Percentiles rank a stretch among this genome's conserved stretches.
phyloP scores from a whole-genome alignment of 1,139 yeast species.

The Keqinozyma sinolaborantium region DNA sequence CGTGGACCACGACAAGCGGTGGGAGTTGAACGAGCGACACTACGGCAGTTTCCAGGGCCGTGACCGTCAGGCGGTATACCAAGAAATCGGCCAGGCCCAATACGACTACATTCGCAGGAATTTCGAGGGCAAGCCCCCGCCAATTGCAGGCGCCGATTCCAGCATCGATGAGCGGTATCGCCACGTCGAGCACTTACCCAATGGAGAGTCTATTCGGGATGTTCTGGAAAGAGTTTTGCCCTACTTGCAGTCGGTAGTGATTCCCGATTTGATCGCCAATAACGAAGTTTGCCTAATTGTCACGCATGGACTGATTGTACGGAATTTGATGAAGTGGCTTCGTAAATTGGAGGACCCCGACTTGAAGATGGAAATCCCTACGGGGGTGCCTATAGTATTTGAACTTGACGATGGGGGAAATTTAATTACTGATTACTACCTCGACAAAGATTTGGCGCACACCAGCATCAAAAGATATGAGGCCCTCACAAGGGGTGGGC shows the following conservation, averaged over 20 bases:
- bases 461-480: slow-evolving; percentile 63
- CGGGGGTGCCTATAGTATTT: slow-evolving; percentile 69
- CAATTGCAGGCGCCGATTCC: slow-evolving; percentile 28
- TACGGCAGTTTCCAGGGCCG: slow-evolving; percentile 77
- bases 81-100: slow-evolving; percentile 49
- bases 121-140: slow-evolving; percentile 67
- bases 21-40: slow-evolving; percentile 79
- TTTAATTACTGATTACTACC: slow-evolving; percentile 47
- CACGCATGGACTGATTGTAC: slow-evolving; percentile 74
- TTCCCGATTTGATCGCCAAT: slow-evolving; percentile 22
- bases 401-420: slow-evolving; percentile 46
- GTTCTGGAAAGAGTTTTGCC: slow-evolving; percentile 63
- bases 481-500: slow-evolving; percentile 6
- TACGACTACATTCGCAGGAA: slow-evolving; percentile 69
- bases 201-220: slow-evolving; percentile 67
- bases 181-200: slow-evolving; percentile 41
- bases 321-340: slow-evolving; percentile 62
- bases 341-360: slow-evolving; percentile 57
- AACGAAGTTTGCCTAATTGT: slow-evolving; percentile 55
- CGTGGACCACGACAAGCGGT: slow-evolving; percentile 50
- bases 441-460: slow-evolving; percentile 69
- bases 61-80: slow-evolving; percentile 50
- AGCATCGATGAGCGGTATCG: slow-evolving; percentile 47
- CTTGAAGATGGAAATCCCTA: slow-evolving; percentile 69
- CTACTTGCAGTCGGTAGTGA: slow-evolving; percentile 43